A percentile compares a stretch with the other conserved stretches of the same genome.
Conservation (phyloP, 805 yeast species). For the Candida adriatica region DNA sequence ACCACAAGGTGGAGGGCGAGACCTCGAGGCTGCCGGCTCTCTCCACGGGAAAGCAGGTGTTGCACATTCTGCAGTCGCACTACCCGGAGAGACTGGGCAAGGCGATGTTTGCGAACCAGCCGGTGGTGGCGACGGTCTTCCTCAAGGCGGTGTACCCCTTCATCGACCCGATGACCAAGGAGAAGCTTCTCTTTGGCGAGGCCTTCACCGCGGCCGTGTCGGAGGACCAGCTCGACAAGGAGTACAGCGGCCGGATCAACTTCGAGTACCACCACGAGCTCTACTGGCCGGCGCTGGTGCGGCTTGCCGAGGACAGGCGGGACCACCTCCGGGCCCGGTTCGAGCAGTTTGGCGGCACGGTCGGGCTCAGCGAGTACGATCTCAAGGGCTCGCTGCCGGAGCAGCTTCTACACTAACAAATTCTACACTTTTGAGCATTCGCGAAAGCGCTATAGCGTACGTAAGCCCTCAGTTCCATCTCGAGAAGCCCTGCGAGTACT, state of each 20-base stretch:
- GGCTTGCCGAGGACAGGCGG: conserved; percentile 52
- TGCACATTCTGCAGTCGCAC: conserved; percentile 89
- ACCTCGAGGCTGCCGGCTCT: conserved; percentile 72
- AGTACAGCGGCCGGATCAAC: conserved; percentile 76
- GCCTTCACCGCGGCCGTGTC: conserved; percentile 83
- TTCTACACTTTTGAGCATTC: no score
- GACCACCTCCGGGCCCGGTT: conserved; percentile 58
- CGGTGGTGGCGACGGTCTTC: conserved; percentile 87
- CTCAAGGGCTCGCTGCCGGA: conserved; percentile 41
- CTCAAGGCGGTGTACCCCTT: conserved; percentile 86
- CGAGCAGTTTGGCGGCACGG: conserved; percentile 53
- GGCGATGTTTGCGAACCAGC: conserved; percentile 85
- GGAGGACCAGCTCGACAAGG: conserved; percentile 66
- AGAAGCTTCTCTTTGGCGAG: conserved; percentile 83
- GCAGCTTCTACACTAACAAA: no score
- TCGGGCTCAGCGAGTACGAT: conserved; percentile 79
- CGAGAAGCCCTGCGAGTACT: conserved; percentile 12
- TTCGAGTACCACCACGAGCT: conserved; percentile 73
- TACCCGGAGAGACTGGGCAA: conserved; percentile 94
- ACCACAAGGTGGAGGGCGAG: conserved; percentile 40
- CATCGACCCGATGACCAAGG: conserved; percentile 90
- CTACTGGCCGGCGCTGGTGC: conserved; percentile 68
- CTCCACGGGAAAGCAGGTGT: conserved; percentile 79
- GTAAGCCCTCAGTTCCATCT: no score
- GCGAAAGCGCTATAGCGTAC: no score